phyloP scores from a whole-genome alignment of 2,329 filamentous ascomycete species.

The Macrophomina phaseolina region DNA sequence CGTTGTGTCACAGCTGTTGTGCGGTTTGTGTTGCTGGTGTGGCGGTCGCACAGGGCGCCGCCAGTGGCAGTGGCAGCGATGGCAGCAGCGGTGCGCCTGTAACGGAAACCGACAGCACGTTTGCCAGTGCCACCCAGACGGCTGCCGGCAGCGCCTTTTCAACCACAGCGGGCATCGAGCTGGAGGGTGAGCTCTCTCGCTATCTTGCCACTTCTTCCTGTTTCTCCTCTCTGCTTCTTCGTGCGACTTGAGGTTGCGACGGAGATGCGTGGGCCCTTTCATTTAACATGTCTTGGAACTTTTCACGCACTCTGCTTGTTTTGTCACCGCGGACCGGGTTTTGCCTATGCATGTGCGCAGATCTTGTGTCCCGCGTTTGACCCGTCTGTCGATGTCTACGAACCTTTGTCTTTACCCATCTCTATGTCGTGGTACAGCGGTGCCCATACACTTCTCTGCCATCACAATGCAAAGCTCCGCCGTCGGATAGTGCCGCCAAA shows the following conservation, averaged over 20 bases:
- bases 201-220: not conserved
- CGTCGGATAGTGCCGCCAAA: not conserved
- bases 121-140: not conserved
- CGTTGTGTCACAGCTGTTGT: conserved; percentile 5
- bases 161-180: conserved; percentile 5
- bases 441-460: conserved; percentile 23
- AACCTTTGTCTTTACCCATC: conserved; percentile 27
- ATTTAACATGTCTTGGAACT: conserved; percentile 20
- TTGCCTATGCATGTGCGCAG: not conserved
- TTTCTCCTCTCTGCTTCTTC: not conserved
- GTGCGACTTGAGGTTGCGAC: conserved; percentile 1
- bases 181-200: conserved; percentile 5
- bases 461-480: not conserved
- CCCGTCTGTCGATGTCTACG: not conserved
- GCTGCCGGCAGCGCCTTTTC: not conserved
- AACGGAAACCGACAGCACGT: conserved; percentile 4
- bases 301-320: conserved; percentile 1
- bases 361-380: not conserved
- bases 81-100: not conserved
- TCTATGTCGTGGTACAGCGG: conserved; percentile 31
- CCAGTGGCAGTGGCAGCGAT: not conserved
- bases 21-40: conserved; percentile 4
- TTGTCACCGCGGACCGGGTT: conserved; percentile 7
- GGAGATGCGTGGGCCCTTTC: conserved; percentile 11
- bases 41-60: conserved; percentile 16